A percentile compares a stretch with the other conserved stretches of the same genome.
Conservation (phyloP, 2,329 filamentous ascomycete species). For the Mariannaea elegans region DNA sequence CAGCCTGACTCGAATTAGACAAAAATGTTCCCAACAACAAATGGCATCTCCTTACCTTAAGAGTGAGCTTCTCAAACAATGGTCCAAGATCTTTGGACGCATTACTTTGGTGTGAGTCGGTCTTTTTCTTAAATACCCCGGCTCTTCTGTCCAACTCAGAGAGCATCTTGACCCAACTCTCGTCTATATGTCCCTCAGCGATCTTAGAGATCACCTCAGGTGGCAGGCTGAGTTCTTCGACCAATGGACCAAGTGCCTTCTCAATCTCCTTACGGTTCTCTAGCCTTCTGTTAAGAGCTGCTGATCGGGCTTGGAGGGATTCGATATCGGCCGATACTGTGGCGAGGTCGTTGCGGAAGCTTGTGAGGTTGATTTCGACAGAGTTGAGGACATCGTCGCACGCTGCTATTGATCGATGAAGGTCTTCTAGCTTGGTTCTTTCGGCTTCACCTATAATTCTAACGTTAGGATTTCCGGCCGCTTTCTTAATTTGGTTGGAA, state of each 20-base stretch:
- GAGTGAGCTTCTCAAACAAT: constrained; percentile 82
- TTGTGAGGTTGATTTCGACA: constrained; percentile 90
- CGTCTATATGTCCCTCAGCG: constrained; percentile 87
- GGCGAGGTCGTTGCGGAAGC: constrained; percentile 92
- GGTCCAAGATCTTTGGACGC: constrained; percentile 86
- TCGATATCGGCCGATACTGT: constrained; percentile 96
- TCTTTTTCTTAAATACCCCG: constrained; percentile 73
- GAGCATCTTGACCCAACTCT: constrained; percentile 84
- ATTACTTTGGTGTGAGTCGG: constrained; percentile 71
- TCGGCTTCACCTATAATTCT: constrained; percentile 73
- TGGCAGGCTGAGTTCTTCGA: constrained; percentile 91
- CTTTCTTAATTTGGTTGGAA: background rate
- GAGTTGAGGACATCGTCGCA: constrained; percentile 95
- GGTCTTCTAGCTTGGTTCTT: constrained; percentile 84
- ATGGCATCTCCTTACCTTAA: constrained; percentile 66
- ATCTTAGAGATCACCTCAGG: constrained; percentile 86
- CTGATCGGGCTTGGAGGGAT: constrained; percentile 86
- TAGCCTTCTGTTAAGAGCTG: constrained; percentile 81
- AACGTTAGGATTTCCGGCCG: background rate
- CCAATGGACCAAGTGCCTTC: constrained; percentile 83
- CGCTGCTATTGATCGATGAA: constrained; percentile 87
- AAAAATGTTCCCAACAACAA: background rate
- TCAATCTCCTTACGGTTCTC: constrained; percentile 92
- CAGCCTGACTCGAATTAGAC: constrained; percentile 63
- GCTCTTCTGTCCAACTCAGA: constrained; percentile 85